Base-by-base conservation (phyloP, 129 eudicot genomes). In the Escallonia rubra region DNA sequence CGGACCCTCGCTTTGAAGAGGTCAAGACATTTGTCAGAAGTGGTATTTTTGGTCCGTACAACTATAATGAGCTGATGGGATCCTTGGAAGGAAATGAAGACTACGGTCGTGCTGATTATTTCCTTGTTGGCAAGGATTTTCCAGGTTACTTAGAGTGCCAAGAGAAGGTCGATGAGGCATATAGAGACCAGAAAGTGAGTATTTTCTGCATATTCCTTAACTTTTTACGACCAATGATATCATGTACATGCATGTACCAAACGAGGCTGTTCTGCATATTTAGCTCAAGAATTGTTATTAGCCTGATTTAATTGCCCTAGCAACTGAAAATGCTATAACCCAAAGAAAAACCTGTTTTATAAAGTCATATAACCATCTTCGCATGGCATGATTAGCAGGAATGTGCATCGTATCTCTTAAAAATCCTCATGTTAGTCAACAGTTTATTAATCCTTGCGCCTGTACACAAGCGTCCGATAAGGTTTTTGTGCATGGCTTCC, bases 21-120 rank as follows among this genome's bases (percentile, higher is more conserved):
- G 88, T 79, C 8, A 86, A 86, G 74, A 47, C 70, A 64, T 86
- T 79, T 64, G 78, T 86, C 39, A 86, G 88, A 82, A 86, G 80
- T 48, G 92, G 88, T 14, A 83, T 86, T 52, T 86, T 86, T 50
- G 92, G 85, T 40, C 63, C 81, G n/a, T 70, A 61, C 74, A 81
- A 66, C 74, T 82, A 86, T 61, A 66, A 86, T 44, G 82, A 82
- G 56, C 78, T 86, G 57, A 86, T 86, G 88, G 88, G 92, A n/a
- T 86, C 92, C 4, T 81, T 86, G 57, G 92, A 86, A 76, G 92
- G 88, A 74, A 82, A 86, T 38, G 88, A 86, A 80, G 92, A 88
- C 40, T 82, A 82, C 72, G 92, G 92, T 23, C 92, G 86, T 39
- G 92, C 88, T 63, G 92, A 86, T 77, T 86, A 86, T 66, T 86